These are phyloP conservation scores for Pseudocercospora fijiensis DNA, from an alignment of 2,329 filamentous ascomycete genomes.

Conservation along the genomic window DNA sequence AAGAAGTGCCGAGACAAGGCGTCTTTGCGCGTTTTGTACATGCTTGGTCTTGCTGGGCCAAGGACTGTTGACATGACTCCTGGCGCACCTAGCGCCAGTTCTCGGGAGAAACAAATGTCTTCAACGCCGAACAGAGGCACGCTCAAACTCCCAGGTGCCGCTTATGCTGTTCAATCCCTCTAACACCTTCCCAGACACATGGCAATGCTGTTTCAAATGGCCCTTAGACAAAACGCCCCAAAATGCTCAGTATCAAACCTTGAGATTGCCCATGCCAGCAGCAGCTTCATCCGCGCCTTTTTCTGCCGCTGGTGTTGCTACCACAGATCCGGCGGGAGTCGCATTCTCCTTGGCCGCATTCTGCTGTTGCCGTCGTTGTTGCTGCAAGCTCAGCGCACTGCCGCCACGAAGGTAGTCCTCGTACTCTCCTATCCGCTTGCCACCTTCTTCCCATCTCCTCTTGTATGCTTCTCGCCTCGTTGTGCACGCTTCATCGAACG, in stretches of 20 bases:
- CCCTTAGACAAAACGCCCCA: not conserved
- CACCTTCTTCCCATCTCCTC: conserved; percentile 74
- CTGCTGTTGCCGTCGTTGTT: conserved; percentile 19
- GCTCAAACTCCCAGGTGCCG: not conserved
- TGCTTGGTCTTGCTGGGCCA: not conserved
- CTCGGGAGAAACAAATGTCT: not conserved
- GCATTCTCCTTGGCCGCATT: not conserved
- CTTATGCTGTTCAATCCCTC: not conserved
- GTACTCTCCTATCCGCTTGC: conserved; percentile 78
- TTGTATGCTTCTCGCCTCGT: conserved; percentile 62
- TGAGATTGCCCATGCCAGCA: not conserved
- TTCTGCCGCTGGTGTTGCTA: not conserved
- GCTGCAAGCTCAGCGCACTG: conserved; percentile 34
- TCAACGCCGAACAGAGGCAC: not conserved
- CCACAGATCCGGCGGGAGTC: not conserved
- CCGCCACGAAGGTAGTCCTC: conserved; percentile 86
- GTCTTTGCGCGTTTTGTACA: not conserved
- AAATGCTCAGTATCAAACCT: not conserved
- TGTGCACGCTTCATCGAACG: conserved; percentile 69
- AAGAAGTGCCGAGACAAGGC: not conserved
- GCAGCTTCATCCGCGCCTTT: not conserved
- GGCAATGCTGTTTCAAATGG: not conserved
- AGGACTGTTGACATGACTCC: conserved; percentile 2
- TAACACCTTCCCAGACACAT: not conserved
- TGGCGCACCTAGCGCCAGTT: not conserved